Conservation (phyloP, 2,329 filamentous ascomycete genomes). For the Aspergillus uvarum region DNA sequence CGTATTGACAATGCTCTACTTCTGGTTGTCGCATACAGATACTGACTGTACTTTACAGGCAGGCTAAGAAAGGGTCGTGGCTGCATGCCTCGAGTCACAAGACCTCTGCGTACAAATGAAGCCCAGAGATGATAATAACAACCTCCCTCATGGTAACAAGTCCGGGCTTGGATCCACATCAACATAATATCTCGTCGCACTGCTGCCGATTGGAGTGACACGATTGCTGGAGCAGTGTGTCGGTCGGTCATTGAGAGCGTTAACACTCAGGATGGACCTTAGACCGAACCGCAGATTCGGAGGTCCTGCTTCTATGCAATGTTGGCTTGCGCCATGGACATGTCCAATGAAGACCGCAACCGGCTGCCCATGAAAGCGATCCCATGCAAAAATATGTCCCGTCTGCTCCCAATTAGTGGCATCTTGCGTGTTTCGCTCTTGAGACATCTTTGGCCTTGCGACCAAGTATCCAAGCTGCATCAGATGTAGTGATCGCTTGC, state of each 20-base stretch:
- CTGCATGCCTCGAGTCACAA: background rate
- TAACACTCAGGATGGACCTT: constrained; percentile 11
- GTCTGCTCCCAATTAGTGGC: constrained; percentile 30
- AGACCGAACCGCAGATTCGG: constrained; percentile 9
- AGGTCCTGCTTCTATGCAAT: background rate
- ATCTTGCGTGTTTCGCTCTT: background rate
- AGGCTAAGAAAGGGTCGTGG: background rate
- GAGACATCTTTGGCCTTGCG: constrained; percentile 17
- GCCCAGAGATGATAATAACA: background rate
- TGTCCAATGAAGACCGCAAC: constrained; percentile 33
- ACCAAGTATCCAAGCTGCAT: constrained; percentile 40
- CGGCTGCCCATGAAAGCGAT: constrained; percentile 31
- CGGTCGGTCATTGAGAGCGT: background rate
- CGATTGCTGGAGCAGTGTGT: background rate
- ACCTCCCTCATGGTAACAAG: constrained; percentile 10
- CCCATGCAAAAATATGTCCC: constrained; percentile 40
- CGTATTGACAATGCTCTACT: background rate
- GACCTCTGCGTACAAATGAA: background rate
- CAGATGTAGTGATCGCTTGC: constrained; percentile 29
- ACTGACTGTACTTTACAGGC: background rate
- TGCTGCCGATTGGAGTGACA: constrained; percentile 1
- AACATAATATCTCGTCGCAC: constrained; percentile 21
- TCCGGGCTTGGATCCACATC: constrained; percentile 29
- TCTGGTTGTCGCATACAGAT: background rate
- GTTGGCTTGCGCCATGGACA: constrained; percentile 4